A percentile compares a stretch with the other conserved stretches of the same genome.
Evolutionary conservation across 2,329 filamentous ascomycete species (phyloP).

Genomic region (Ophiostoma australiae): DNA sequence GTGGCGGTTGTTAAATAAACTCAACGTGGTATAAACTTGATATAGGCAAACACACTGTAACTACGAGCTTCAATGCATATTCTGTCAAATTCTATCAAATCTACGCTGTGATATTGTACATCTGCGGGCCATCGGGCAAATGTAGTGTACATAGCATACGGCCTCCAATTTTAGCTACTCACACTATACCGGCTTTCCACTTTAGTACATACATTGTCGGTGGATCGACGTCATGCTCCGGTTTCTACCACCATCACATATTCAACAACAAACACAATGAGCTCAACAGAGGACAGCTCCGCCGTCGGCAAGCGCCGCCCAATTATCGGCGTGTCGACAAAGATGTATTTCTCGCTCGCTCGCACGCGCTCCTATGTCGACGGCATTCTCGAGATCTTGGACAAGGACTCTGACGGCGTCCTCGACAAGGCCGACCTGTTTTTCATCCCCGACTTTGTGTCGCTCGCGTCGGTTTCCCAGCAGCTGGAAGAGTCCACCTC

Average conservation of each 20-base stretch:
- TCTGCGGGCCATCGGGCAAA: background rate
- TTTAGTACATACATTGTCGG: background rate
- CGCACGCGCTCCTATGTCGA: conserved; percentile 55
- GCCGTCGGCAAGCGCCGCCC: conserved; percentile 44
- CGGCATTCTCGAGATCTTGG: conserved; percentile 43
- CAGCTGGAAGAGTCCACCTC: conserved; percentile 41
- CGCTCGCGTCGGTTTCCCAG: conserved; percentile 51
- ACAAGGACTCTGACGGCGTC: conserved; percentile 30
- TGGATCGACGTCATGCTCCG: conserved; percentile 3
- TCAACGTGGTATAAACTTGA: no score
- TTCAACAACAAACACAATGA: background rate
- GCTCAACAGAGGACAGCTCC: background rate
- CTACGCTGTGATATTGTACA: background rate
- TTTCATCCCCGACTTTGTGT: conserved; percentile 72
- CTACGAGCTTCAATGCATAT: no score
- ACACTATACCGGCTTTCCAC: background rate
- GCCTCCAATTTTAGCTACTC: background rate
- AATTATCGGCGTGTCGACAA: conserved; percentile 68
- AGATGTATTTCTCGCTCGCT: conserved; percentile 72
- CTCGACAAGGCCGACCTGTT: conserved; percentile 60
- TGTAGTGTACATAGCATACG: background rate
- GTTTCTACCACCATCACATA: background rate
- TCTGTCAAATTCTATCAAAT: background rate
- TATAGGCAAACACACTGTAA: no score
- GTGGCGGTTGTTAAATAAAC: background rate